Evolutionary conservation across 2,329 filamentous ascomycete species (phyloP).

Genomic region (Teratosphaeria viscida): DNA sequence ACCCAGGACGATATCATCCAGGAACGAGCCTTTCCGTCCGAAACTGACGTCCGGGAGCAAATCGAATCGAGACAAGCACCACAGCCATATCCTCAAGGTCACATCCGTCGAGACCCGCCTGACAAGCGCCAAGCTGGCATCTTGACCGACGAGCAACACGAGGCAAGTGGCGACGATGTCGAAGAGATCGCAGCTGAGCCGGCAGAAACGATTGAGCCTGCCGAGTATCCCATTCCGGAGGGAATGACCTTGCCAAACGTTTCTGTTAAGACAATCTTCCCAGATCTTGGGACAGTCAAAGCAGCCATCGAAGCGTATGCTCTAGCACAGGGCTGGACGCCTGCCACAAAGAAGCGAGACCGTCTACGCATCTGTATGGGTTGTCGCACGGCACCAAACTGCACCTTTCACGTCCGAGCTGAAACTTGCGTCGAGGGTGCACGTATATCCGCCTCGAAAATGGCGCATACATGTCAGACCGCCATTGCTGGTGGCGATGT

Average conservation of each 20-base stretch:
- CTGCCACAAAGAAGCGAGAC: conserved; percentile 4
- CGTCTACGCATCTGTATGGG: conserved; percentile 2
- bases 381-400: conserved; percentile 1
- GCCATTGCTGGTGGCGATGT: background rate
- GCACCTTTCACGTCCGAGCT: conserved; percentile 2
- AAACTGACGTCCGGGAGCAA: background rate
- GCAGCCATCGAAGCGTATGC: conserved; percentile 1
- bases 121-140: background rate
- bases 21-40: background rate
- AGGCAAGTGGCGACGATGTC: background rate
- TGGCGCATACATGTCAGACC: background rate
- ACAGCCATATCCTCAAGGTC: background rate
- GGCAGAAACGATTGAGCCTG: background rate
- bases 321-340: conserved; percentile 3
- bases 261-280: conserved; percentile 1
- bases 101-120: background rate
- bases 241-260: background rate
- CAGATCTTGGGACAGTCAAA: conserved; percentile 1
- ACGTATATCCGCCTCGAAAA: conserved; percentile 3
- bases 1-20: background rate
- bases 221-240: conserved; percentile 1
- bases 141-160: background rate
- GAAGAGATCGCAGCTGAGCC: background rate
- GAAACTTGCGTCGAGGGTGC: conserved; percentile 2
- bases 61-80: background rate